These are phyloP conservation scores for Aureobasidium sp. DNA, from an alignment of 2,329 filamentous ascomycete genomes.

Conservation along the genomic window DNA sequence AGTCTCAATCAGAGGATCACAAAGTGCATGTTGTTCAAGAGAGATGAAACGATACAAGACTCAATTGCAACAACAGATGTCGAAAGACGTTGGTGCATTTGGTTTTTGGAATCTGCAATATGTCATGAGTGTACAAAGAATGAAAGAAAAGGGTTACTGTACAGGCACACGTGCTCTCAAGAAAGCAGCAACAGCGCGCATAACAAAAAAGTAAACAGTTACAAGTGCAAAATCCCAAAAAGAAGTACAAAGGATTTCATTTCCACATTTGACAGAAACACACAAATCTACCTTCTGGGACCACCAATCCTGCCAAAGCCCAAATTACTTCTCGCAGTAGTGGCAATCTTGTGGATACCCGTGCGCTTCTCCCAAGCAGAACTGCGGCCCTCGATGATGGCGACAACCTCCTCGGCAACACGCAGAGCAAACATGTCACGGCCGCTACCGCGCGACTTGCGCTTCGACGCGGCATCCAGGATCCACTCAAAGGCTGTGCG, in stretches of 20 bases:
- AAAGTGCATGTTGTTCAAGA: no score
- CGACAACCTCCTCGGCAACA: constrained; percentile 78
- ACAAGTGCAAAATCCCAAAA: not conserved
- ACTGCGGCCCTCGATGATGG: constrained; percentile 81
- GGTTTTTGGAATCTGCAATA: not conserved
- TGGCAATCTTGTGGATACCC: constrained; percentile 72
- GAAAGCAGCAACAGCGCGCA: not conserved
- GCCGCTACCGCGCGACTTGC: constrained; percentile 64
- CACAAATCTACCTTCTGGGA: constrained; percentile 12
- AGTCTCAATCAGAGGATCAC: no score
- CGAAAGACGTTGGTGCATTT: not conserved
- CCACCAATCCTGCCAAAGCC: constrained; percentile 27
- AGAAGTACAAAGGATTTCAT: not conserved
- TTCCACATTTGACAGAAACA: not conserved
- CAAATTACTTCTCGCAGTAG: constrained; percentile 69
- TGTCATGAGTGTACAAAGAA: not conserved
- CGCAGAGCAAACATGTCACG: constrained; percentile 66
- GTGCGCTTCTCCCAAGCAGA: constrained; percentile 75
- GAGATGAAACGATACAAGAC: no score
- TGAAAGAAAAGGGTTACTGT: not conserved
- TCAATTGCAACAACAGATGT: no score
- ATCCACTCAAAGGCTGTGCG: constrained; percentile 60
- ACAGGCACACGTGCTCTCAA: not conserved
- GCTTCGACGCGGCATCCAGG: constrained; percentile 72
- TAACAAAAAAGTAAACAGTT: not conserved